Evolutionary conservation across 345 rosid genomes (phyloP), one percentile per base, ranked within the genome.

Genomic region (Eucalyptus regnans): DNA sequence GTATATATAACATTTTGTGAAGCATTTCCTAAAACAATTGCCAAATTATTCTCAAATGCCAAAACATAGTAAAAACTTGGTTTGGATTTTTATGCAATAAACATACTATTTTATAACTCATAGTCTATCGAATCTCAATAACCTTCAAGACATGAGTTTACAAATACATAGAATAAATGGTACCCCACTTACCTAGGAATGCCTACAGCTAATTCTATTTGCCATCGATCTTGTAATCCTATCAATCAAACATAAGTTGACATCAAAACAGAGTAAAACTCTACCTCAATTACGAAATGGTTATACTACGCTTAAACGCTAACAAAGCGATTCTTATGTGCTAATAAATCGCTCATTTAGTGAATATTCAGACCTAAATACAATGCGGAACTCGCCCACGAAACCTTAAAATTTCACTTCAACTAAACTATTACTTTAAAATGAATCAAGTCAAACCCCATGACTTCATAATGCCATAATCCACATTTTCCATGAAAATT

Each of bases 301-400:
- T 9, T 56, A 23, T 22, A 56, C 6, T 9, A 23, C 1, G 3
- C 3, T 9, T 56, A 23, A 56, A 22, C 0, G 6, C 12, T 56
- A 56, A 56, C 62, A 23, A 9, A 56, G 3, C 6, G 1, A 23
- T 10, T 56, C 13, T 56, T 4, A 56, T 56, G 29, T 4, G 62
- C 29, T 22, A 23, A 56, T 4, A 23, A 56, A 56, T 56, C 6
- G 12, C 12, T 56, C 29, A 56, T 23, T 56, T 23, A 56, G 29
- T 10, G 12, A 56, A 22, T 56, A 56, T 56, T 56, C 6, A 56
- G 0, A 56, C 29, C 6, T 10, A 56, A 56, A 56, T 56, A 23
- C 29, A 56, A 23, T 4, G 6, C 1, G 6, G 6, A 56, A 22
- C 29, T 23, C 0, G 0, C 62, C 29, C 29, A 56, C 5, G 5